Percentiles rank a stretch among this genome's conserved stretches.
phyloP scores from a whole-genome alignment of 2,329 filamentous ascomycete genomes.

The Bipolaris gigantea region DNA sequence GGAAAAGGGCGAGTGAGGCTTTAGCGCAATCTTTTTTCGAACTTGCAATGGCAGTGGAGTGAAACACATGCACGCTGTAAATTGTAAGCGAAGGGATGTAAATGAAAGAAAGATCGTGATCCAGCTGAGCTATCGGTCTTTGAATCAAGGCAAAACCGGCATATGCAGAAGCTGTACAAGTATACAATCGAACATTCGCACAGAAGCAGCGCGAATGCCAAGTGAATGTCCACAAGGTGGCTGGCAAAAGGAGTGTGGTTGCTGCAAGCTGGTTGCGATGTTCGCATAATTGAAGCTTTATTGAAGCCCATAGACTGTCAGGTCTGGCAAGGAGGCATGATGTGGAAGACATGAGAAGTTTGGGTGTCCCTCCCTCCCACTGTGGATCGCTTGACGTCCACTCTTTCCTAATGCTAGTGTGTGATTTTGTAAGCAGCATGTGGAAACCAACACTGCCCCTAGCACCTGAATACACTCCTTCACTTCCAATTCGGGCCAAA shows the following conservation, averaged over 20 bases:
- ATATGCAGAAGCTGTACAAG: too few species aligned
- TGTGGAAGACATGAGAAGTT: neutral
- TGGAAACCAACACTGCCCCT: neutral
- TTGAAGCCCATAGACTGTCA: neutral
- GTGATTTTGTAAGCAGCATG: neutral
- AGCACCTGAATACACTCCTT: neutral
- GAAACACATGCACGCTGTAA: too few species aligned
- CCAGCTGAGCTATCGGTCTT: too few species aligned
- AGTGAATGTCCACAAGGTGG: neutral
- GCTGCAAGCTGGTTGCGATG: neutral
- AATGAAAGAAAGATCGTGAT: too few species aligned
- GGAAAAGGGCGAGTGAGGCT: too few species aligned
- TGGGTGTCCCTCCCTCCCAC: neutral
- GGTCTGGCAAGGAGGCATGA: neutral
- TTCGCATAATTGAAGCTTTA: neutral
- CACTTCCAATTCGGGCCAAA: neutral
- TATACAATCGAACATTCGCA: neutral
- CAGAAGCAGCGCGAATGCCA: neutral
- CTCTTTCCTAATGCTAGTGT: neutral
- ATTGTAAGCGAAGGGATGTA: too few species aligned
- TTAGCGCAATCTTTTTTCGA: too few species aligned
- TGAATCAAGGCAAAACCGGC: too few species aligned
- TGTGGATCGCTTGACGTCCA: neutral
- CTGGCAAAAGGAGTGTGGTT: neutral
- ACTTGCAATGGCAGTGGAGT: too few species aligned